These are phyloP conservation scores for Trichosporon coremiiforme DNA, from an alignment of 1,284 basidiomycete genomes.

Conservation along the genomic window DNA sequence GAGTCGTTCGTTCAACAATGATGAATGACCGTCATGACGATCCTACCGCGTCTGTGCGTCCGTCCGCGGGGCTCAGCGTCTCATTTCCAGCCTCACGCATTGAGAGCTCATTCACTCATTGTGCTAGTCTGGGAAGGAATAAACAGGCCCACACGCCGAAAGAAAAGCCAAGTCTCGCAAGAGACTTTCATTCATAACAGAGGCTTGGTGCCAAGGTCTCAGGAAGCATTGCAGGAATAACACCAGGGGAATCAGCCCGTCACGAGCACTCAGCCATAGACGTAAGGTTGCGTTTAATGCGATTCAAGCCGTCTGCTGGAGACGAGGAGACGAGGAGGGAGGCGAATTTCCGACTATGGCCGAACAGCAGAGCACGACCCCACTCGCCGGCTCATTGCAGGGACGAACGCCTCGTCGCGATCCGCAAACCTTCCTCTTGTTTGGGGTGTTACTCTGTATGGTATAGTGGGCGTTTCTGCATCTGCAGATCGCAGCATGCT, in stretches of 20 bases:
- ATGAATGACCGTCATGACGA: background rate
- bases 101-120: conserved; percentile 5
- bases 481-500: background rate
- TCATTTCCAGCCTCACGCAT: background rate
- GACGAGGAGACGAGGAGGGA: no score
- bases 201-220: no score
- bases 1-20: background rate
- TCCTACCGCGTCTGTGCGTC: background rate
- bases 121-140: background rate
- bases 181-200: background rate
- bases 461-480: background rate
- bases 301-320: background rate
- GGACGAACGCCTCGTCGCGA: conserved; percentile 3
- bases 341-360: background rate
- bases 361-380: background rate
- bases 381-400: background rate
- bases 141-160: background rate
- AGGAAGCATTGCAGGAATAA: no score
- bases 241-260: no score
- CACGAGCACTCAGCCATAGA: no score
- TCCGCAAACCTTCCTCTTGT: background rate
- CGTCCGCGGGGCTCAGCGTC: background rate
- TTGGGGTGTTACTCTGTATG: conserved; percentile 3
- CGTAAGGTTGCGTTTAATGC: background rate
- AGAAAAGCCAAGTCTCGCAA: background rate